These are phyloP conservation scores for Candida ponderosae DNA, from an alignment of 805 yeast genomes.

Conservation along the genomic window DNA sequence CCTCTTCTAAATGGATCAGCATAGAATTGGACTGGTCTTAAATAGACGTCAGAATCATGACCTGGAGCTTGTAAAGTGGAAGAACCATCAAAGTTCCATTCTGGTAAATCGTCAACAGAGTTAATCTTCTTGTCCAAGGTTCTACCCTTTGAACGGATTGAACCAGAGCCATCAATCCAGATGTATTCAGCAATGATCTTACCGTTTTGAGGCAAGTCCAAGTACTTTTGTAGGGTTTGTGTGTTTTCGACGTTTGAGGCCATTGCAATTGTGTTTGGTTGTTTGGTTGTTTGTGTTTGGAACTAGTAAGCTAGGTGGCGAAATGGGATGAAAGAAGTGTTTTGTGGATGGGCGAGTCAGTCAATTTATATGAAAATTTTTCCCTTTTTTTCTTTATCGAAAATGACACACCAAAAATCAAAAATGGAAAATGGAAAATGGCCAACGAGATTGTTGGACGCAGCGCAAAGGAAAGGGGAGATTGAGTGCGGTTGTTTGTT, in stretches of 20 bases:
- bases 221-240: constrained; percentile 73
- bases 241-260: constrained; percentile 43
- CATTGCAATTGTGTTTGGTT: constrained; percentile 6
- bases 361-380: too few relatives aligned
- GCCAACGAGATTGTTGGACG: too few relatives aligned
- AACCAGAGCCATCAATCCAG: constrained; percentile 94
- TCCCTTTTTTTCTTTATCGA: too few relatives aligned
- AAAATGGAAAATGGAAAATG: too few relatives aligned
- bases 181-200: constrained; percentile 90
- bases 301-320: too few relatives aligned
- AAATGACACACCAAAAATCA: too few relatives aligned
- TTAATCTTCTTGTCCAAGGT: constrained; percentile 66
- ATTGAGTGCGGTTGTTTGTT: too few relatives aligned
- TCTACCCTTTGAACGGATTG: constrained; percentile 89
- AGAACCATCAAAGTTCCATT: constrained; percentile 99
- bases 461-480: too few relatives aligned
- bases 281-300: too few relatives aligned
- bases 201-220: constrained; percentile 80
- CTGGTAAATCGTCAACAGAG: constrained; percentile 83
- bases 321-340: too few relatives aligned
- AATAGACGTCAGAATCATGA: constrained; percentile 87
- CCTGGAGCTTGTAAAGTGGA: constrained; percentile 99
- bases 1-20: constrained; percentile 98
- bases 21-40: constrained; percentile 93
- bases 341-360: too few relatives aligned